Percentiles rank a stretch among this genome's conserved stretches.
Conservation (phyloP, 495 filamentous ascomycete species). For the Copromyces sp. region DNA sequence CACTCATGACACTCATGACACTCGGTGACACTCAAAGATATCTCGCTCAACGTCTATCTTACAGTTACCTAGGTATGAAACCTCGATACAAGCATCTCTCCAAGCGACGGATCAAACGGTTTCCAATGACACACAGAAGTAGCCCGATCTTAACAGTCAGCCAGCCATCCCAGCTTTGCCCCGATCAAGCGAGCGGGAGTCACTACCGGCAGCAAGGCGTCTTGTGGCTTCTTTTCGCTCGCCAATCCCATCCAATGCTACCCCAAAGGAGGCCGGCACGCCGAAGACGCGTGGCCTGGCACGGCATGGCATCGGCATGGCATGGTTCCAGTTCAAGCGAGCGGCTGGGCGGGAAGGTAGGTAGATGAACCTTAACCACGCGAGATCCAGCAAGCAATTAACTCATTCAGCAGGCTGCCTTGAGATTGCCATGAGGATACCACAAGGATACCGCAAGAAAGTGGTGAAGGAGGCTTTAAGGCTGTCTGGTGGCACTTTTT, state of each 20-base stretch:
- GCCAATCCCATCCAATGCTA: neutral
- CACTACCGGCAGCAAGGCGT: neutral
- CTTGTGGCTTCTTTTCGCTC: neutral
- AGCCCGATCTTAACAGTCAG: neutral
- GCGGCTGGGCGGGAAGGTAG: neutral
- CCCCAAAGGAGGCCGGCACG: neutral
- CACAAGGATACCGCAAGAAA: neutral
- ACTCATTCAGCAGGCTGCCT: neutral
- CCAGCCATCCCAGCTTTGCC: neutral
- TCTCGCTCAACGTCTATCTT: neutral
- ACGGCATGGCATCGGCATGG: neutral
- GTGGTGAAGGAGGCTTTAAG: neutral
- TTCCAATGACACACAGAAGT: neutral
- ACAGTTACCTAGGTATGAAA: neutral
- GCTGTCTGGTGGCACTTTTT: neutral
- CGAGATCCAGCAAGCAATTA: neutral
- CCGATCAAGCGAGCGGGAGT: neutral
- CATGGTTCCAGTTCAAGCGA: neutral
- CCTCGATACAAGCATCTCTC: neutral
- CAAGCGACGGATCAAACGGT: neutral
- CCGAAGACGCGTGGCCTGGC: neutral
- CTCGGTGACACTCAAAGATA: neutral
- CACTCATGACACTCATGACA: neutral
- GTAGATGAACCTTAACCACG: neutral
- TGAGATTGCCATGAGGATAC: neutral